phyloP scores from a whole-genome alignment of 805 yeast genomes.

The Yamadazyma kitorensis region DNA sequence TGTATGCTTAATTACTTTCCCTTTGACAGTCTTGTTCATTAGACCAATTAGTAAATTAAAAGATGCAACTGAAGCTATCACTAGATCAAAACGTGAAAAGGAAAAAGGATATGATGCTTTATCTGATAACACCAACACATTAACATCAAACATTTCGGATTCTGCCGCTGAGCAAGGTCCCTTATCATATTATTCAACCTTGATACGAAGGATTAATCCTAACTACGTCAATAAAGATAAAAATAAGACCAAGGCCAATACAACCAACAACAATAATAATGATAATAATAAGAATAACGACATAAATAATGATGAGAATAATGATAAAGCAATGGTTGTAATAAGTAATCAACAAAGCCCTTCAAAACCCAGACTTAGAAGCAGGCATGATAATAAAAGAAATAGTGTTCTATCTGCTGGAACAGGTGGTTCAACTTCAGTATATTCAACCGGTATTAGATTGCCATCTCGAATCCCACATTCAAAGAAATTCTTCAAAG shows the following conservation, averaged over 20 bases:
- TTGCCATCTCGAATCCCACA: conserved; percentile 36
- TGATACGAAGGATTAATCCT: conserved; percentile 11
- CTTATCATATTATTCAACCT: conserved; percentile 16
- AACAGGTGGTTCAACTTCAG: conserved; percentile 37
- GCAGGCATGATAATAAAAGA: conserved; percentile 24
- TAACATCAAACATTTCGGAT: background rate
- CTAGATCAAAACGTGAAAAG: conserved; percentile 37
- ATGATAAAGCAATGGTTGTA: background rate
- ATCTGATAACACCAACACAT: conserved; percentile 1
- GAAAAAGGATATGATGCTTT: conserved; percentile 10
- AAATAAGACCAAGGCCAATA: conserved; percentile 1
- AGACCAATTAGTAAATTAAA: conserved; percentile 77
- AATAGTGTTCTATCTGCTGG: conserved; percentile 26
- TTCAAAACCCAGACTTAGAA: background rate
- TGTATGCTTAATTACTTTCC: conserved; percentile 73
- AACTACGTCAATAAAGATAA: conserved; percentile 1
- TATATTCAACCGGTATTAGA: conserved; percentile 36
- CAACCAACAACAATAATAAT: background rate
- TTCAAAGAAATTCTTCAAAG: conserved; percentile 54
- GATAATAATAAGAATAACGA: background rate
- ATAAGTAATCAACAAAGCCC: background rate
- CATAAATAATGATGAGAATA: background rate
- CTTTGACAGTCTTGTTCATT: conserved; percentile 80
- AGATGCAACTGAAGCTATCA: conserved; percentile 75
- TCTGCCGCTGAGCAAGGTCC: conserved; percentile 16